Evolutionary conservation across 768 basidiomycete genomes (phyloP).

Genomic region (Peribolospora baueri): DNA sequence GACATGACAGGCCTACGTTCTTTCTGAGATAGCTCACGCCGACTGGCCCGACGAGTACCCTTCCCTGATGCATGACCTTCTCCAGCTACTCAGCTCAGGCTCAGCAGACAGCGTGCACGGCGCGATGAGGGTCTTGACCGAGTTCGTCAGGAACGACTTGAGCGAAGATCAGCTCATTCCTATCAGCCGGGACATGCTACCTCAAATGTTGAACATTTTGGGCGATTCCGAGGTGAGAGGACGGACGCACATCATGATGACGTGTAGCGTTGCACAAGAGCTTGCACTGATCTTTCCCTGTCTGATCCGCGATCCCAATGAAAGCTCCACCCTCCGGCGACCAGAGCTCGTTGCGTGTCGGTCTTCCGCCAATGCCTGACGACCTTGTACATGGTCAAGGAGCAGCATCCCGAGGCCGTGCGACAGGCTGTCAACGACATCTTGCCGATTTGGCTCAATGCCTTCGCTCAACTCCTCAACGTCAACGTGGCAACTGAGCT

Average conservation of each 20-base stretch:
- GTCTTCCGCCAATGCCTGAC: constrained; percentile 78
- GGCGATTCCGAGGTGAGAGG: constrained; percentile 42
- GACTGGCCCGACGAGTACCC: constrained; percentile 98
- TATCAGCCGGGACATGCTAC: constrained; percentile 65
- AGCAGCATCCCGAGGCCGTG: constrained; percentile 64
- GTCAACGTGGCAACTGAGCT: constrained; percentile 42
- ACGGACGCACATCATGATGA: background rate
- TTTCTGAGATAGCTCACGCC: constrained; percentile 67
- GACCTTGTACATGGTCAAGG: constrained; percentile 83
- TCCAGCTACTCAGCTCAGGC: constrained; percentile 47
- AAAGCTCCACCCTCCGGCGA: constrained; percentile 47
- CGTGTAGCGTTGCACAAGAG: background rate
- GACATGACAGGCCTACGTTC: constrained; percentile 43
- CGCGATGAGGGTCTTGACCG: constrained; percentile 82
- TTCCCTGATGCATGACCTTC: constrained; percentile 48
- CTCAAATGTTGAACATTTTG: constrained; percentile 56
- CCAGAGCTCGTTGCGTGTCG: constrained; percentile 58
- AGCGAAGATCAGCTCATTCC: constrained; percentile 87
- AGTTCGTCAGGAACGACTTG: constrained; percentile 77
- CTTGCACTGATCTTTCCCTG: background rate
- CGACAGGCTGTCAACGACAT: constrained; percentile 57
- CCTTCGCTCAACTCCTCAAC: constrained; percentile 51
- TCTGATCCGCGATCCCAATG: background rate
- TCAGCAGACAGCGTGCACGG: constrained; percentile 65
- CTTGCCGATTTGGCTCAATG: constrained; percentile 75